Evolutionary conservation across 2,329 filamentous ascomycete genomes (phyloP).

Genomic region (Sclerotinia trifoliorum): DNA sequence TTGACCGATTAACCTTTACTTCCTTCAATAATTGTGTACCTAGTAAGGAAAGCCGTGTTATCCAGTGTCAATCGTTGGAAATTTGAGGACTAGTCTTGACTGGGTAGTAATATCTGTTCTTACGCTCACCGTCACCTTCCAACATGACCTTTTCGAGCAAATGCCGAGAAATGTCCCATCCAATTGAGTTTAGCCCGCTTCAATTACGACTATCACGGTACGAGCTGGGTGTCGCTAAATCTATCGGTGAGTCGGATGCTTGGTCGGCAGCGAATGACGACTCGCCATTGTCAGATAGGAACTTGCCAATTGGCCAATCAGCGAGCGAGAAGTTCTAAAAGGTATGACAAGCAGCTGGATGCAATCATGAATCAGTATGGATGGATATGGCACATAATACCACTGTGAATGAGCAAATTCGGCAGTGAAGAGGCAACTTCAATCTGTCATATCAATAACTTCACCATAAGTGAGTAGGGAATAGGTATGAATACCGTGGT

Average conservation of each 20-base stretch:
- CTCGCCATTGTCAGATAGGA: slow-evolving; percentile 15
- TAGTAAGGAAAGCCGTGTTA: slow-evolving; percentile 10
- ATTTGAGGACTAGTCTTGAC: rapidly evolving
- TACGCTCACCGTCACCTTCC: background rate
- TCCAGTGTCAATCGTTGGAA: background rate
- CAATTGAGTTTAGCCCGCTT: slow-evolving; percentile 1
- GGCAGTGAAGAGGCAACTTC: background rate
- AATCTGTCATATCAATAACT: background rate
- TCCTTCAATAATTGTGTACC: background rate
- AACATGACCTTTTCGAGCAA: background rate
- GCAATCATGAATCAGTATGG: slow-evolving; percentile 3
- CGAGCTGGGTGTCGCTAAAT: background rate
- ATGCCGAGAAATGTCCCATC: background rate
- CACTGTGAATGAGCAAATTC: too few species aligned
- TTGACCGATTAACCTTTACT: slow-evolving; percentile 12
- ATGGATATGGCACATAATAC: background rate
- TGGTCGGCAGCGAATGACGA: slow-evolving; percentile 20
- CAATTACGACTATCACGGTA: background rate
- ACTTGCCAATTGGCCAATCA: slow-evolving; percentile 21
- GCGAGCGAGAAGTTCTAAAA: background rate
- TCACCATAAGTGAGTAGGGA: background rate
- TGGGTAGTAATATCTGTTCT: slow-evolving; percentile 1
- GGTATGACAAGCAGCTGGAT: background rate
- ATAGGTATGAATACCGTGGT: background rate
- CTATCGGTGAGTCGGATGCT: slow-evolving; percentile 17